Base-by-base conservation (phyloP, 306 rosid species). In the Carpinus viminea region DNA sequence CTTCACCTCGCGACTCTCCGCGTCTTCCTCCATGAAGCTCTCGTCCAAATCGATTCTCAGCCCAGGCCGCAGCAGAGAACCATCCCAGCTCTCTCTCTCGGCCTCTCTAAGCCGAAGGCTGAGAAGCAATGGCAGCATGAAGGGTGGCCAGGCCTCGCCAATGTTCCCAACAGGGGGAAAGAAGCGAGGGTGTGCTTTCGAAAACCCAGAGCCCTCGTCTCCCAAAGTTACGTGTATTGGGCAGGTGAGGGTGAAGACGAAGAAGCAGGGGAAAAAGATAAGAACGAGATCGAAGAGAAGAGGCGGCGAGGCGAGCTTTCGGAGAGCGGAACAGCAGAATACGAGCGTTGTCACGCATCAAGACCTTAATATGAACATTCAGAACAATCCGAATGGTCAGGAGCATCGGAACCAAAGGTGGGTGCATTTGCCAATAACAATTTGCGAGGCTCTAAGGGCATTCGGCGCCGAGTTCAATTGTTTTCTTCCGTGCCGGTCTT, bases 211-310 rank as follows among this genome's bases (percentile, higher is more conserved):
- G 45, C 99, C 99, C 0, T 92, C 99, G 5, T 95, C 99, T 9
- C 99, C 99, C 0, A 95, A 95, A 51, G 99, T 95, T 1, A 95
- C 99, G 1, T 95, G 99, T 53, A 95, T 95, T 75, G 99, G 99
- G 0, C 99, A 92, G 68, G 98, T 92, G 70, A 89, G 99, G 54
- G 99, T 92, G 54, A 91, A 91, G 80, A 92, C 95, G 12, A 95
- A 90, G 89, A 92, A 90, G 60, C 97, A 92, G 36, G 95, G 98
- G 71, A 94, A 88, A 90, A 92, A 89, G 80, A 88, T 94, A 81
- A 88, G 94, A 72, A 74, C 88, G 54, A 88, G 90, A 83, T 89
- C 97, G 31, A 86, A 79, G 70, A 86, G 89, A 73, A 88, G 90
- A 76, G 79, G 83, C 1, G 93, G 83, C 1, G 93, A 92, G 54